These are phyloP conservation scores for Cladophialophora exuberans DNA, from an alignment of 2,329 filamentous ascomycete genomes.

Conservation along the genomic window DNA sequence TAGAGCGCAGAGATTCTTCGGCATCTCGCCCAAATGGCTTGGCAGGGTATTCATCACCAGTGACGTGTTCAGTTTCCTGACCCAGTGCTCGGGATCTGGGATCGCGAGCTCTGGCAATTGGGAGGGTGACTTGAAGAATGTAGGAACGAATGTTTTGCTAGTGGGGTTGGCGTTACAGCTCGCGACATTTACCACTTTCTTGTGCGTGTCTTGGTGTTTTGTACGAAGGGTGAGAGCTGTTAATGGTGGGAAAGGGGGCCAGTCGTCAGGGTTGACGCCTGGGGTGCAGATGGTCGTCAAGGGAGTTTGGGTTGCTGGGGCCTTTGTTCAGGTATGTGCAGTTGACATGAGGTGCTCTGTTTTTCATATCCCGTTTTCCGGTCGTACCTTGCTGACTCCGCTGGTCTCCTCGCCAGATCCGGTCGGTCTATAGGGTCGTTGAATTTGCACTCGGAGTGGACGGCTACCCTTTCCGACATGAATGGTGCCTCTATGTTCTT, in stretches of 20 bases:
- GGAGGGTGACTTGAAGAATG: slow-evolving; percentile 39
- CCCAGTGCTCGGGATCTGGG: slow-evolving; percentile 50
- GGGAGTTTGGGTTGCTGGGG: slow-evolving; percentile 51
- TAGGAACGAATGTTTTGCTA: slow-evolving; percentile 31
- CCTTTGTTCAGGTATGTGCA: slow-evolving; percentile 51
- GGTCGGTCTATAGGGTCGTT: slow-evolving; percentile 41
- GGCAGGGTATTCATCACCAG: slow-evolving; percentile 52
- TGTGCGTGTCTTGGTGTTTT: slow-evolving; percentile 33
- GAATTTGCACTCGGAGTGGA: slow-evolving; percentile 52
- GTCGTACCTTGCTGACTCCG: neutral
- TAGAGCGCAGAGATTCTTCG: slow-evolving; percentile 41
- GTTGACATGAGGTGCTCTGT: no score
- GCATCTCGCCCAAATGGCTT: slow-evolving; percentile 43
- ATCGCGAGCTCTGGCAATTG: slow-evolving; percentile 51
- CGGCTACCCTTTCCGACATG: slow-evolving; percentile 47
- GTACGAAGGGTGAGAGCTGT: slow-evolving; percentile 31
- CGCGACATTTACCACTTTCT: slow-evolving; percentile 36
- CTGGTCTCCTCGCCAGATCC: slow-evolving; percentile 37
- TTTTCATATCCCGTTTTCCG: neutral
- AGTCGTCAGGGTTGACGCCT: slow-evolving; percentile 46
- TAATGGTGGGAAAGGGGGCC: slow-evolving; percentile 41
- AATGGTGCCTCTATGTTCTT: slow-evolving; percentile 51
- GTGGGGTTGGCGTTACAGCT: slow-evolving; percentile 37
- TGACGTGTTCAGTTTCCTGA: slow-evolving; percentile 51
- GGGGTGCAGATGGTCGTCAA: slow-evolving; percentile 46